Evolutionary conservation across 176 grass and related monocot species (phyloP).

Genomic region (Musa troglodytarum): DNA sequence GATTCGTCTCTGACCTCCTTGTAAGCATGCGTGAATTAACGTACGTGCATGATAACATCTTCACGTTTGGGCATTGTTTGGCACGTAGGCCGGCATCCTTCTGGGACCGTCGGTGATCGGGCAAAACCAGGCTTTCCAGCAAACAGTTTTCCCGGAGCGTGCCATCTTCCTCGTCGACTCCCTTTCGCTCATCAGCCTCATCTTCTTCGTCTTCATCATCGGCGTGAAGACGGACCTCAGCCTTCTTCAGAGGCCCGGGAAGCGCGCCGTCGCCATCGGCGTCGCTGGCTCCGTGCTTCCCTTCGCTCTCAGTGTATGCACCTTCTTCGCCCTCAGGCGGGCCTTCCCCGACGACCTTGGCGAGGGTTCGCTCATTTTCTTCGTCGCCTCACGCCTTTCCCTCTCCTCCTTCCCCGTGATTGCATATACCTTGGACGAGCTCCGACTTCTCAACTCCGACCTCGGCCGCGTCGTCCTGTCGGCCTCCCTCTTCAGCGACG

Average conservation of each 20-base stretch:
- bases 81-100: slow-evolving; percentile 33
- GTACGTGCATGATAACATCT: background rate
- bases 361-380: slow-evolving; percentile 27
- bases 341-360: slow-evolving; percentile 36
- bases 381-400: slow-evolving; percentile 42
- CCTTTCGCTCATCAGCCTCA: slow-evolving; percentile 46
- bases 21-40: slow-evolving; percentile 6
- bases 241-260: slow-evolving; percentile 38
- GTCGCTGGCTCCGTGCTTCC: slow-evolving; percentile 41
- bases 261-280: slow-evolving; percentile 43
- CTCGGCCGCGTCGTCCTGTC: slow-evolving; percentile 70
- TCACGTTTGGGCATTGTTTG: background rate
- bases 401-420: slow-evolving; percentile 67
- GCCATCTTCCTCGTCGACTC: slow-evolving; percentile 48
- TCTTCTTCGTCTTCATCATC: slow-evolving; percentile 68
- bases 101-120: background rate
- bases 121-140: slow-evolving; percentile 24
- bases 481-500: slow-evolving; percentile 60
- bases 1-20: slow-evolving; percentile 54
- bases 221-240: slow-evolving; percentile 62
- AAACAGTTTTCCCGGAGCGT: slow-evolving; percentile 41
- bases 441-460: slow-evolving; percentile 77
- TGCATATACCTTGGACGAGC: slow-evolving; percentile 50
- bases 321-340: slow-evolving; percentile 24
- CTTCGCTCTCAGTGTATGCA: slow-evolving; percentile 24